Evolutionary conservation across 2,329 filamentous ascomycete species (phyloP).

Genomic region (Curvularia eragrostidis): DNA sequence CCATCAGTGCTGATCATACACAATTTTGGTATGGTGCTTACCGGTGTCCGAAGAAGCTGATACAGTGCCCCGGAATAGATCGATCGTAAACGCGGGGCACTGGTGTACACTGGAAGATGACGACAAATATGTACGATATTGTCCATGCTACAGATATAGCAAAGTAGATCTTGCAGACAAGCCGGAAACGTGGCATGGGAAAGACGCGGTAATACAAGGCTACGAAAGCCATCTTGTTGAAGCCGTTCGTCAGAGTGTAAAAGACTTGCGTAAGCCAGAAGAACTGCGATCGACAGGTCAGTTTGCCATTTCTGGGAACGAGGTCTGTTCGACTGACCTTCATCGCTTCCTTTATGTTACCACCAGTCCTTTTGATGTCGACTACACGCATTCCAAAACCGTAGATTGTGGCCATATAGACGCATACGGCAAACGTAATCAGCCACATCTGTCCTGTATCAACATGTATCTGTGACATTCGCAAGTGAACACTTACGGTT

Average conservation of each 20-base stretch:
- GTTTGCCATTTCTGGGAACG: neutral
- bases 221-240: slow-evolving; percentile 38
- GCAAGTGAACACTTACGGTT: slow-evolving; percentile 20
- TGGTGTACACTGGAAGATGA: slow-evolving; percentile 34
- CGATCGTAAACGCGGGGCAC: slow-evolving; percentile 24
- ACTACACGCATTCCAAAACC: slow-evolving; percentile 30
- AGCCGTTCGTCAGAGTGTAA: slow-evolving; percentile 33
- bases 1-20: neutral
- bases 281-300: slow-evolving; percentile 16
- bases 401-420: slow-evolving; percentile 26
- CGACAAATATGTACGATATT: slow-evolving; percentile 25
- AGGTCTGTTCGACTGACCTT: slow-evolving; percentile 19
- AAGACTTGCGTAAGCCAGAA: slow-evolving; percentile 35
- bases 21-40: slow-evolving; percentile 12
- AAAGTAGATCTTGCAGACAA: slow-evolving; percentile 24
- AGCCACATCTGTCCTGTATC: slow-evolving; percentile 22
- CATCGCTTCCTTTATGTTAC: slow-evolving; percentile 24
- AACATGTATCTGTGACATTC: neutral
- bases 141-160: slow-evolving; percentile 26
- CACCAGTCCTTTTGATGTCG: slow-evolving; percentile 29
- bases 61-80: slow-evolving; percentile 27
- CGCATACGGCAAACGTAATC: slow-evolving; percentile 18
- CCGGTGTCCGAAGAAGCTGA: slow-evolving; percentile 32
- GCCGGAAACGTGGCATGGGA: slow-evolving; percentile 24
- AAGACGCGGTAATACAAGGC: slow-evolving; percentile 37